Conservation (phyloP, 495 filamentous ascomycete species). For the Podospora comata region DNA sequence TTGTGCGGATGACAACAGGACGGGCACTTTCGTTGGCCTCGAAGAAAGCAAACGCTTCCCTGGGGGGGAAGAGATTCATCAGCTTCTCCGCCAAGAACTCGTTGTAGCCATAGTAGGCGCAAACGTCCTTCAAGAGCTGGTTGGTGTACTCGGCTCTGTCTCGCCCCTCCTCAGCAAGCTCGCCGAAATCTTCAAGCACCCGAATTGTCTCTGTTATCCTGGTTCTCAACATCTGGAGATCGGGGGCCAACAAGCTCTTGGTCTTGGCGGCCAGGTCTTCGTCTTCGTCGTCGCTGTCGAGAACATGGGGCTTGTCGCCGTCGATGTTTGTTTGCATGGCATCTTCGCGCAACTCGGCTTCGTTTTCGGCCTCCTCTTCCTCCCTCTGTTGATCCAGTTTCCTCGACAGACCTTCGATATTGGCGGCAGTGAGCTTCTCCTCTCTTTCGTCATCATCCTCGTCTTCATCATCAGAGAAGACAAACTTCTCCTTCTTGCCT, state of each 20-base stretch:
- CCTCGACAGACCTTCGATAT: conserved; percentile 85
- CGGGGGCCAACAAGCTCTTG: conserved; percentile 65
- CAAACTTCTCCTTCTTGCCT: conserved; percentile 57
- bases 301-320: conserved; percentile 69
- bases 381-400: conserved; percentile 71
- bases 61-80: conserved; percentile 78
- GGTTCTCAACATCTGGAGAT: conserved; percentile 83
- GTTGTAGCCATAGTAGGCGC: conserved; percentile 90
- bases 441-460: conserved; percentile 84
- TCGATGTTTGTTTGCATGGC: conserved; percentile 93
- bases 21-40: conserved; percentile 91
- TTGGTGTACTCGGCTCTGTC: conserved; percentile 83
- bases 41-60: conserved; percentile 97
- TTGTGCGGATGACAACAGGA: conserved; percentile 78
- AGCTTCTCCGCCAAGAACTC: conserved; percentile 41
- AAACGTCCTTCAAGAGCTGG: conserved; percentile 86
- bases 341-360: conserved; percentile 78
- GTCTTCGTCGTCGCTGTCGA: conserved; percentile 56
- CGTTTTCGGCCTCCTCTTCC: conserved; percentile 70
- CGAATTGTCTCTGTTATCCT: conserved; percentile 92
- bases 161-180: conserved; percentile 68
- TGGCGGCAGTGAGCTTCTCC: conserved; percentile 89
- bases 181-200: conserved; percentile 81
- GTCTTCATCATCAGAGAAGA: conserved; percentile 96
- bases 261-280: conserved; percentile 45